These are phyloP conservation scores for Zoysia matrella DNA, from an alignment of 202 grass and related monocot genomes.

Conservation along the genomic window DNA sequence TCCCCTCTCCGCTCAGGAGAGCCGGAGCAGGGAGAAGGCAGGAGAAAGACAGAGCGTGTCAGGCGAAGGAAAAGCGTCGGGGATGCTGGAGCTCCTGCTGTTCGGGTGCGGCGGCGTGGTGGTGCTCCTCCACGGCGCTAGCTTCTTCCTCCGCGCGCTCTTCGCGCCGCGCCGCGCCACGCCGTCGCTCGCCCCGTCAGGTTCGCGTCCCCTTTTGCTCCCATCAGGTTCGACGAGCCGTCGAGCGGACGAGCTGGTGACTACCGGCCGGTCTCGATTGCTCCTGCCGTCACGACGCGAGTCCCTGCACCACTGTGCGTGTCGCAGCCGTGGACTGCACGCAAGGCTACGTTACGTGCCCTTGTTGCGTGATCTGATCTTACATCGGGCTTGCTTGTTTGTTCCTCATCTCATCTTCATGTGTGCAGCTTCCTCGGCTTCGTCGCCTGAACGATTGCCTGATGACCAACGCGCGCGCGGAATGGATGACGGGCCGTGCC, in stretches of 20 bases:
- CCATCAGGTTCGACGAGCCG: no score
- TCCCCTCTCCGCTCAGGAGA: no score
- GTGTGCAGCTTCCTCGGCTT: slow-evolving; percentile 57
- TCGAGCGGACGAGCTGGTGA: no score
- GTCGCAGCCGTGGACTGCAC: no score
- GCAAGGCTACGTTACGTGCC: neutral
- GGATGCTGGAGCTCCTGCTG: slow-evolving; percentile 58
- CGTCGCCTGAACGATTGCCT: slow-evolving; percentile 37
- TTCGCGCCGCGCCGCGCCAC: slow-evolving; percentile 35
- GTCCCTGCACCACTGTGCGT: no score
- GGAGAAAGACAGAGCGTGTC: neutral
- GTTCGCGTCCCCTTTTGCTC: neutral
- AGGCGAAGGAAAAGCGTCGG: neutral
- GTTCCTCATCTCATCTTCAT: neutral
- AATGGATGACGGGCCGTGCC: neutral
- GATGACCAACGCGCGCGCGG: neutral
- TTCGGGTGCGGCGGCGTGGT: slow-evolving; percentile 63
- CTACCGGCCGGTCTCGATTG: no score
- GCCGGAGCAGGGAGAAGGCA: no score
- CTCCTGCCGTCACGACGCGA: no score
- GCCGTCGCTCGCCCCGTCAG: slow-evolving; percentile 48
- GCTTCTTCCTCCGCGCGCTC: slow-evolving; percentile 58
- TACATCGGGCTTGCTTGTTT: neutral
- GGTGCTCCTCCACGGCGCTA: slow-evolving; percentile 65
- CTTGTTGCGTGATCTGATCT: neutral